Base-by-base conservation (phyloP, 1,284 basidiomycete genomes). In the Ganoderma multipileum region DNA sequence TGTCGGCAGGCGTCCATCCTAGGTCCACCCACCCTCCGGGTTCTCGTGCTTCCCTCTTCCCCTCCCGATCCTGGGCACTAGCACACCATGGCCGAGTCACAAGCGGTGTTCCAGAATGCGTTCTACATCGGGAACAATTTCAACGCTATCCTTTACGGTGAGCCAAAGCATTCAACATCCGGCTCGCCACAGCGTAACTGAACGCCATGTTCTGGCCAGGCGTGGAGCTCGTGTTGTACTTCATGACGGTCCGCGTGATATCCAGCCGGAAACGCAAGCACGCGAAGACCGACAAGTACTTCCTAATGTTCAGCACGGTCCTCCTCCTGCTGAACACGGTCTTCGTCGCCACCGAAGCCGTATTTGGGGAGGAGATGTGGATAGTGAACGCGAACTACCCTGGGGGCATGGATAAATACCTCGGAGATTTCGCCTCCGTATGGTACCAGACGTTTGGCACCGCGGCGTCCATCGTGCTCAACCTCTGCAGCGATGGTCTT, bases 341-440 rank as follows among this genome's bases (percentile, higher is more conserved):
- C 28, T 68, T 33, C 18, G 41, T 70, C 58, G 30, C 64, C 60
- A 61, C 64, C 6, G 54, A 72, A 18, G 60, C 50, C 26, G 36
- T 69, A 4, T 73, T 73, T 55, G 72, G 72, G 2, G 61, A 71
- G 33, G 65, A 72, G 65, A 70, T 70, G 71, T 73, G 71, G 71
- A 66, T 73, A 18, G 61, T 66, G 1, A 67, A 72, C 54, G 65
- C 42, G 2, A 54, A 66, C 57, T 70, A 70, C 28, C 71, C 69
- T 14, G 72, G 72, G 6, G 72, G 72, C 2, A 38, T 58, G 23
- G 64, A 30, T 6, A n/a, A 39, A 14, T 72, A 69, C 36, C 47
- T 72, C 33, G 69, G 30, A 2, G 63, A 57, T 33, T 38, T 62
- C 44, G 72, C 67, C 18, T 23, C 67, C 9, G 69, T 73, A 5